Conservation (phyloP, 1,284 basidiomycete genomes). For the Cryptococcus amylolentus region DNA sequence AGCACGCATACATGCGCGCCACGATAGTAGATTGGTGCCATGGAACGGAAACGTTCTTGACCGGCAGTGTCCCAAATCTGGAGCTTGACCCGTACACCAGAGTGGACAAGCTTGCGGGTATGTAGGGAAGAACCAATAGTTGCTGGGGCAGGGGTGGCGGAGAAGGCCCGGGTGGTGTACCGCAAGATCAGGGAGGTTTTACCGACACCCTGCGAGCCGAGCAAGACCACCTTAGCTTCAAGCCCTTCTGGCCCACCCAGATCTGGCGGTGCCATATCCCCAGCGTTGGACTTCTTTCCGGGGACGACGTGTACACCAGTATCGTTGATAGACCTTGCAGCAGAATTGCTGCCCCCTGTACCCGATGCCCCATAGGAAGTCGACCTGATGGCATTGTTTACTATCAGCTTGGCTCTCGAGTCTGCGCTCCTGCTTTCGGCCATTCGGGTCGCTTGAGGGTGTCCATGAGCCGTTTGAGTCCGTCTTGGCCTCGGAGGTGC, state of each 20-base stretch:
- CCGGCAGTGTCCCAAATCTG: slow-evolving; percentile 92
- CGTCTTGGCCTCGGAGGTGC: slow-evolving; percentile 19
- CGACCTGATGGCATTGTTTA: slow-evolving; percentile 4
- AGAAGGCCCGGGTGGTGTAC: slow-evolving; percentile 87
- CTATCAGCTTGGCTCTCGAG: slow-evolving; percentile 22
- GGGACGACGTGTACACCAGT: not conserved
- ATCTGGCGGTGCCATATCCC: slow-evolving; percentile 25
- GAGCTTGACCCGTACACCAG: slow-evolving; percentile 77
- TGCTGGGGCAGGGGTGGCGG: slow-evolving; percentile 72
- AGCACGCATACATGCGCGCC: slow-evolving; percentile 55
- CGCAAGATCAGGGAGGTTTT: slow-evolving; percentile 92
- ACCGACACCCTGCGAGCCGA: slow-evolving; percentile 95
- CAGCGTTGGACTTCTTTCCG: not conserved
- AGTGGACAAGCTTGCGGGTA: slow-evolving; percentile 86
- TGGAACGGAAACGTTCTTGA: slow-evolving; percentile 92
- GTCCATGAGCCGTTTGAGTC: slow-evolving; percentile 25
- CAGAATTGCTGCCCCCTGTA: too few species aligned
- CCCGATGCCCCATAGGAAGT: slow-evolving; percentile 5
- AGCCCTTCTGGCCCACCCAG: slow-evolving; percentile 50
- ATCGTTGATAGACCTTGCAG: slow-evolving; percentile 5
- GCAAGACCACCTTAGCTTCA: slow-evolving; percentile 95
- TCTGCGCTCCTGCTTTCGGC: slow-evolving; percentile 33
- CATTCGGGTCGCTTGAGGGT: slow-evolving; percentile 38
- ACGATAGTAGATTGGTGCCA: slow-evolving; percentile 66
- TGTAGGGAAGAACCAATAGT: slow-evolving; percentile 95